phyloP scores from a whole-genome alignment of 805 yeast species.

The Saccharomycopsis lassenensis region DNA sequence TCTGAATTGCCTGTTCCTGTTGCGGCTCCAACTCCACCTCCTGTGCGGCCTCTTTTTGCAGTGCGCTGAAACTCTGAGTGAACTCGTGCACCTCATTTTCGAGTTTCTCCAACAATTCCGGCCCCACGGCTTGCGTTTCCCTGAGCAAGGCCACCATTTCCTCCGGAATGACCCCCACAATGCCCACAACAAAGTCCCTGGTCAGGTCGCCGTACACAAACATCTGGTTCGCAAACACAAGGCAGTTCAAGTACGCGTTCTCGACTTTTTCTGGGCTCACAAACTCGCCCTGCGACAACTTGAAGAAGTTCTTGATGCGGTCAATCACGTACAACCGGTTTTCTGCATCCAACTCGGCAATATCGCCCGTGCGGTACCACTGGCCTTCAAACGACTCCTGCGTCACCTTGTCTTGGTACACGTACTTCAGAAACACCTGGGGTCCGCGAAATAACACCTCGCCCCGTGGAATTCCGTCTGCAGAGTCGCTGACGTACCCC shows the following conservation, averaged over 20 bases:
- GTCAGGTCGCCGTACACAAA: conserved; percentile 47
- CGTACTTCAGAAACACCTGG: conserved; percentile 28
- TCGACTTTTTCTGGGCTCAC: conserved; percentile 57
- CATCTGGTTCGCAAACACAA: conserved; percentile 35
- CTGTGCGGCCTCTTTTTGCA: conserved; percentile 11
- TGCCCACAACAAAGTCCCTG: conserved; percentile 38
- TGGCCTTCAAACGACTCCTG: conserved; percentile 26
- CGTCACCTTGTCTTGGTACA: conserved; percentile 20
- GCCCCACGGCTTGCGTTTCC: not conserved
- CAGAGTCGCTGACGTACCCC: conserved; percentile 28
- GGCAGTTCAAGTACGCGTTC: conserved; percentile 37
- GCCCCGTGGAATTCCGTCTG: conserved; percentile 28
- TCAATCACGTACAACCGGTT: conserved; percentile 49
- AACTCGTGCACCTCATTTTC: not conserved
- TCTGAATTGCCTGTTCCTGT: conserved; percentile 1
- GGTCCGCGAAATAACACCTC: conserved; percentile 46
- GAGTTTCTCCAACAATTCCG: not conserved
- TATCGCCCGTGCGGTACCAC: conserved; percentile 49
- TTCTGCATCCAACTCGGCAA: conserved; percentile 32
- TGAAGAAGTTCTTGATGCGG: conserved; percentile 58
- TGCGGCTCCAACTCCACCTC: conserved; percentile 4
- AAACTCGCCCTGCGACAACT: conserved; percentile 42
- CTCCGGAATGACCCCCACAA: conserved; percentile 40
- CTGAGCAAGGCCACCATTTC: conserved; percentile 4
- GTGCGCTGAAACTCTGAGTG: conserved; percentile 1